Percentiles rank a stretch among this genome's conserved stretches.
These are phyloP conservation scores for Trypanosoma cruzi DNA, from an alignment of 208 protist species.

Conservation along the genomic window DNA sequence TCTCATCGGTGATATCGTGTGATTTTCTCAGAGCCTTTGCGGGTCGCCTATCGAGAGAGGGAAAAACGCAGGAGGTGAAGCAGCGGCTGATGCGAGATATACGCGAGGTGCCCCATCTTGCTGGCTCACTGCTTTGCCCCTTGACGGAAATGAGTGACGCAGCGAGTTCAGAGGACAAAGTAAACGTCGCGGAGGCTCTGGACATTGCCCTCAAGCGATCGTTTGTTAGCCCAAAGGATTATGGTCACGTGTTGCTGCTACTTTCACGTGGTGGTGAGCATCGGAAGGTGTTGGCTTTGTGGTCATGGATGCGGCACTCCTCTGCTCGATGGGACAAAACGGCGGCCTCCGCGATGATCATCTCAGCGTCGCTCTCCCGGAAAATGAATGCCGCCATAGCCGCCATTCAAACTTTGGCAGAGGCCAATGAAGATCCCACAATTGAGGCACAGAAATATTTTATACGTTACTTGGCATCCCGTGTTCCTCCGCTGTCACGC, in stretches of 20 bases:
- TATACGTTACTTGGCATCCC: constrained; percentile 40
- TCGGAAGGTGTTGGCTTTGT: constrained; percentile 42
- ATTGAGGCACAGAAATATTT: constrained; percentile 59
- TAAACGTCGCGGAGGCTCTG: constrained; percentile 49
- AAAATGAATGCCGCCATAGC: constrained; percentile 55
- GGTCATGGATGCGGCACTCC: constrained; percentile 86
- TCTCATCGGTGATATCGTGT: constrained; percentile 24
- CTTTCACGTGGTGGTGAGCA: constrained; percentile 35
- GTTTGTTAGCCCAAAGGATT: constrained; percentile 58
- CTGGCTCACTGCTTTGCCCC: constrained; percentile 42
- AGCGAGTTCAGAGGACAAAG: constrained; percentile 23
- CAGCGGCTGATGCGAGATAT: constrained; percentile 42
- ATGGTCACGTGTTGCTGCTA: constrained; percentile 50
- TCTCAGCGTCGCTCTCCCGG: constrained; percentile 40
- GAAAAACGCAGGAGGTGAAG: constrained; percentile 33
- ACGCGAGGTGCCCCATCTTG: constrained; percentile 41
- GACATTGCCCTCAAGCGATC: constrained; percentile 40
- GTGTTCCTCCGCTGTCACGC: constrained; percentile 40
- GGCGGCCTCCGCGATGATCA: constrained; percentile 57
- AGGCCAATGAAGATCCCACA: constrained; percentile 49
- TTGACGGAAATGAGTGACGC: constrained; percentile 49
- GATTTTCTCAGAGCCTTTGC: constrained; percentile 38
- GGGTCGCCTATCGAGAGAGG: constrained; percentile 2
- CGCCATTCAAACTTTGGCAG: constrained; percentile 63
- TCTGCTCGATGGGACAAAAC: constrained; percentile 71